Base-by-base conservation (phyloP, 169 alveolate genomes). In the Eimeria sp. region DNA sequence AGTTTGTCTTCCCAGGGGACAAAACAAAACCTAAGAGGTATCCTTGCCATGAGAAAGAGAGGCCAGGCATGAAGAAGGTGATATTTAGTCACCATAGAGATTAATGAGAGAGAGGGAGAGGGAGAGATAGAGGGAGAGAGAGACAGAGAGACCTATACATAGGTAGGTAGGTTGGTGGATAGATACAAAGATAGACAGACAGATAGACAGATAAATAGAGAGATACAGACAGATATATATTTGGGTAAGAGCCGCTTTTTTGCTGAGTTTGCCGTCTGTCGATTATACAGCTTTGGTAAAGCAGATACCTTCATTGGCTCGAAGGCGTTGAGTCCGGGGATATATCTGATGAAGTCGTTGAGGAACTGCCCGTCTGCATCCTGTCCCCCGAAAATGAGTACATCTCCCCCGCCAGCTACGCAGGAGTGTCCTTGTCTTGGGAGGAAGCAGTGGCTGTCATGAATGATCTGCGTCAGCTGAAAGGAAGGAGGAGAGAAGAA, bases 401-500 rank as follows among this genome's bases (percentile, higher is more conserved):
- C 67, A 70, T 90, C 95, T 27, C 95, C 95, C 11, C 90, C 95
- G 10, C 82, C 75, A 20, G 95, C 80, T 20, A 75, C 95, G 34
- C 95, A 90, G 40, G 61, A 80, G 58, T 90, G 95, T 16, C 95
- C 95, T 57, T 57, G 63, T 18, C 95, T 61, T 20, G 95, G 95
- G 1, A 90, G 63, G 43, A 90, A 90, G 95, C 89, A 90, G 25
- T 75, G 84, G 82, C 89, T 34, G 89, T 90, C 95, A 30, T 90
- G 95, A 3, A 90, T 90, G 16, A 90, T 90, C 47, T 90, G 95
- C 20, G 95, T 90, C 5, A 90, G 95, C 54, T 90, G 95, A 76
- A 90, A 90, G 7, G 95, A 90, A 34, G 95, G 95, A 14, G 95
- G 95, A 30, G 95, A 90, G 65, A 90, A 90, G 80, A 90, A 90